A percentile compares a stretch with the other conserved stretches of the same genome.
phyloP scores from a whole-genome alignment of 768 basidiomycete genomes.

The Rhodotorula taiwanensis region DNA sequence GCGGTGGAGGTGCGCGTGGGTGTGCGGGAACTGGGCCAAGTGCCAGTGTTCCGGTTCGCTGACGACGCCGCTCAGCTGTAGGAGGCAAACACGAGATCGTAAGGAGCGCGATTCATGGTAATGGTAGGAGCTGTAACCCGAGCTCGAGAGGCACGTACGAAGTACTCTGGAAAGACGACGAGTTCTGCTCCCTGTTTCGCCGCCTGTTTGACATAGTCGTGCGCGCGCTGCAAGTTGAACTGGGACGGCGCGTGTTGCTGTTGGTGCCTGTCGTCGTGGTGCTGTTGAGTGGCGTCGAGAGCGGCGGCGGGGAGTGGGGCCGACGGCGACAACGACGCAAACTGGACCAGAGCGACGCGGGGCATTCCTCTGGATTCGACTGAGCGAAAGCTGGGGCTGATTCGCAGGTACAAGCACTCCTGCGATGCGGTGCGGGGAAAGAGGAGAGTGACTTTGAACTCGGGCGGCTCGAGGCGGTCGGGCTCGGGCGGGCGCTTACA shows the following conservation, averaged over 20 bases:
- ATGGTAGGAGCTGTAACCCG: too few relatives aligned
- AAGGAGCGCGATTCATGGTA: too few relatives aligned
- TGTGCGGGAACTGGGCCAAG: conserved; percentile 25
- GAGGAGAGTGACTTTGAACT: too few relatives aligned
- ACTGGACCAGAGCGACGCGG: conserved; percentile 27
- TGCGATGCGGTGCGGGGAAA: too few relatives aligned
- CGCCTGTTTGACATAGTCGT: conserved; percentile 17
- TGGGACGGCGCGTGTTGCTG: not conserved
- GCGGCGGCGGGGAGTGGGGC: not conserved
- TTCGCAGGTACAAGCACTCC: too few relatives aligned
- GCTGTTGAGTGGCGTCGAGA: too few relatives aligned
- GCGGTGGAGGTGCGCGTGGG: conserved; percentile 13
- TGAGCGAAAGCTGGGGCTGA: too few relatives aligned
- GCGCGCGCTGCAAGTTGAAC: conserved; percentile 13
- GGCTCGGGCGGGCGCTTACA: too few relatives aligned
- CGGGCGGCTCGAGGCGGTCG: too few relatives aligned
- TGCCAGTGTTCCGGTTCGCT: conserved; percentile 13
- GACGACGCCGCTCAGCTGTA: conserved; percentile 20
- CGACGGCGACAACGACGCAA: conserved; percentile 7
- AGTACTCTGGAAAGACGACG: conserved; percentile 35
- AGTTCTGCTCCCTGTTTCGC: conserved; percentile 15
- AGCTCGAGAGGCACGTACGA: conserved; percentile 2
- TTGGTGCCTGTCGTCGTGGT: not conserved
- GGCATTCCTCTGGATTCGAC: not conserved
- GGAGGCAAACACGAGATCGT: conserved; percentile 20